These are phyloP conservation scores for Magnolia changhungtana DNA, from an alignment of 164 flowering plant genomes.

Conservation along the genomic window DNA sequence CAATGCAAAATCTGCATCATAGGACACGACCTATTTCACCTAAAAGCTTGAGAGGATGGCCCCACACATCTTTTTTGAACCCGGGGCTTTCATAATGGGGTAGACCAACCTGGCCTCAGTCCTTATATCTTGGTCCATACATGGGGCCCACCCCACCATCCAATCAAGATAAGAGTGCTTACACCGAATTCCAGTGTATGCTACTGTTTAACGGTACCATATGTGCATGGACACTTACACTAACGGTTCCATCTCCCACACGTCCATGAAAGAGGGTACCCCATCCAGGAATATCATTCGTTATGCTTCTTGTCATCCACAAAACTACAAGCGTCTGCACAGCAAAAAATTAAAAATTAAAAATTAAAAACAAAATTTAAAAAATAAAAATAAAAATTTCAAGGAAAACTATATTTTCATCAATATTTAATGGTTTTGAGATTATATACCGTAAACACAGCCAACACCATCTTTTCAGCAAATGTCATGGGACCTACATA, in stretches of 20 bases:
- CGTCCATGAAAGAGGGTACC: slow-evolving; percentile 69
- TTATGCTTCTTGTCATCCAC: slow-evolving; percentile 94
- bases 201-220: background rate
- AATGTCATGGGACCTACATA: slow-evolving; percentile 80
- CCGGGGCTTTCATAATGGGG: background rate
- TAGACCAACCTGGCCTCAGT: background rate
- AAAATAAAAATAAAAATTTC: background rate
- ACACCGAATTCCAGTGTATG: no score
- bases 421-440: background rate
- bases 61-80: no score
- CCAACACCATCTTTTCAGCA: slow-evolving; percentile 80
- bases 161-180: background rate
- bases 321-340: slow-evolving; percentile 60
- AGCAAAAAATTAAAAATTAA: background rate
- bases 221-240: slow-evolving; percentile 46
- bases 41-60: no score
- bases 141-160: background rate
- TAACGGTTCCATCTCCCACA: slow-evolving; percentile 85
- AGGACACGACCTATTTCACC: no score
- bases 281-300: slow-evolving; percentile 92
- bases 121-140: no score
- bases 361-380: background rate
- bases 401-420: background rate
- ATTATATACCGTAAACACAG: slow-evolving; percentile 59
- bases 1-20: no score